These are phyloP conservation scores for Laetiporus sulphureus DNA, from an alignment of 1,284 basidiomycete species.

Conservation along the genomic window DNA sequence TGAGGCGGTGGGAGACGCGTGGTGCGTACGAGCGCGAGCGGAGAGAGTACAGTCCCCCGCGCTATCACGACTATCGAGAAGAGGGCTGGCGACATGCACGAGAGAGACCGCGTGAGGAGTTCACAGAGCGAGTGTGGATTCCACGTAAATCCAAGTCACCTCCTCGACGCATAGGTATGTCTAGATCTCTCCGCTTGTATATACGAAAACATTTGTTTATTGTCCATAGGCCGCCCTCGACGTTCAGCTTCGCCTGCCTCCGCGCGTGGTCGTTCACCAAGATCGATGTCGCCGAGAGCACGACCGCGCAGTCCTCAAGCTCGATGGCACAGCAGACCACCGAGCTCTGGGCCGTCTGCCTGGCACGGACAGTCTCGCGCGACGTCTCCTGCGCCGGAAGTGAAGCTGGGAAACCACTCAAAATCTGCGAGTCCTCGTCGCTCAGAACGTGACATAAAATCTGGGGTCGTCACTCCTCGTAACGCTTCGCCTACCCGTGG, in stretches of 20 bases:
- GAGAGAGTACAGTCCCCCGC: constrained; percentile 11
- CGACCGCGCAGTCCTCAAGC: not conserved
- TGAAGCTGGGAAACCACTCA: not conserved
- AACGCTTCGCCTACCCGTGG: too few relatives aligned
- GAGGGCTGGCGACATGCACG: constrained; percentile 14
- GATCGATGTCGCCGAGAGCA: not conserved
- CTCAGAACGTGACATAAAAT: too few relatives aligned
- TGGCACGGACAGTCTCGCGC: not conserved
- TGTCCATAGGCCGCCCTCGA: not conserved
- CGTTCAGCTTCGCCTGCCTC: constrained; percentile 3
- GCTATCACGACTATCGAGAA: constrained; percentile 7
- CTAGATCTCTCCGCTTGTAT: too few relatives aligned
- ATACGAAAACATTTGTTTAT: too few relatives aligned
- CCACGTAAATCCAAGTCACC: constrained; percentile 23
- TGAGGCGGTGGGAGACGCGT: constrained; percentile 4
- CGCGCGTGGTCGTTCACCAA: constrained; percentile 16
- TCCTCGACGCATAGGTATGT: constrained; percentile 24
- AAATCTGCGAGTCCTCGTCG: not conserved
- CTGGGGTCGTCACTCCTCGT: too few relatives aligned
- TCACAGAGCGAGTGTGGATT: constrained; percentile 18
- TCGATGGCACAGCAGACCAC: not conserved
- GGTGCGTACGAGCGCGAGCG: not conserved
- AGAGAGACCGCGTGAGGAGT: constrained; percentile 15
- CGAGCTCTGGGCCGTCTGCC: not conserved
- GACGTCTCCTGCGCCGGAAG: not conserved